Conservation (phyloP, 2,329 filamentous ascomycete species). For the Pyrenochaeta sp. region DNA sequence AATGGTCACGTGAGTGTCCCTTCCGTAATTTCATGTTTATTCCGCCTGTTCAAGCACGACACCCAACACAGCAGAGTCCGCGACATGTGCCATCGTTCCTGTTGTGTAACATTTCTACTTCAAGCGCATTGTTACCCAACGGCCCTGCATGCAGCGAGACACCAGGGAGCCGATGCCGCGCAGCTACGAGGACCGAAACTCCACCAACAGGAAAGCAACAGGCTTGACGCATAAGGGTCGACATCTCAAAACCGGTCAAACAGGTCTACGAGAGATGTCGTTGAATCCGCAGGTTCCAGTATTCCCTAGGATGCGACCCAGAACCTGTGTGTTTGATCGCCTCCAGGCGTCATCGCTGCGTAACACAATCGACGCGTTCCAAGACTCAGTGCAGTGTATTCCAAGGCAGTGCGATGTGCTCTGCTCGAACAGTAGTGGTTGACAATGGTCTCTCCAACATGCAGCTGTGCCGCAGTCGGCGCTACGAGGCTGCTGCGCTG, state of each 20-base stretch:
- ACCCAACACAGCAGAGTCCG: not conserved
- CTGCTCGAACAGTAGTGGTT: conserved; percentile 7
- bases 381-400: conserved; percentile 3
- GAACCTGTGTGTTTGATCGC: conserved; percentile 4
- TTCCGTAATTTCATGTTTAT: not conserved
- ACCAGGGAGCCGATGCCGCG: conserved; percentile 1
- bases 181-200: not conserved
- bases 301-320: not conserved
- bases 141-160: not conserved
- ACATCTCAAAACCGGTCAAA: not conserved
- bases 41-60: conserved; percentile 2
- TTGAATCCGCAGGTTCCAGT: conserved; percentile 9
- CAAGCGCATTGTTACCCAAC: not conserved
- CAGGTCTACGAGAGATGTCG: not conserved
- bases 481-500: conserved; percentile 23
- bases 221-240: not conserved
- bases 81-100: not conserved
- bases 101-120: conserved; percentile 10
- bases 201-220: not conserved
- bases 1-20: not conserved
- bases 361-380: conserved; percentile 1
- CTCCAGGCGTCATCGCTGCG: conserved; percentile 19
- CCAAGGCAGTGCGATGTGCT: conserved; percentile 11
- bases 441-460: conserved; percentile 2
- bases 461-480: conserved; percentile 33